Evolutionary conservation across 257 asterid species (phyloP), one percentile per base, ranked within the genome.

Genomic region (Fraxinus americana): DNA sequence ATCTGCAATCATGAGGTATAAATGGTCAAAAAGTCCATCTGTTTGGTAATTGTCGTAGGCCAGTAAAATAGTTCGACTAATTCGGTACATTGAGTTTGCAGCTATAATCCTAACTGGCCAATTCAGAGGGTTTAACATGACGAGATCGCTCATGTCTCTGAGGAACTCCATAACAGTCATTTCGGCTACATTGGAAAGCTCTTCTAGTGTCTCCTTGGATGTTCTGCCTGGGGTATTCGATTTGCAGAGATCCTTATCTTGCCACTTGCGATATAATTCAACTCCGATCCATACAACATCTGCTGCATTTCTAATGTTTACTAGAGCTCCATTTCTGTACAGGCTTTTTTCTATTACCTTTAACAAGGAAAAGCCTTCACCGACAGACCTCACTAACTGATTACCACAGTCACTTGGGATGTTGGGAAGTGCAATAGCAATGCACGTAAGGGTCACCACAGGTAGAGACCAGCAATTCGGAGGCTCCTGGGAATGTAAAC

Each of bases 371-470:
- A 73, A 50, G 36, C 77, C 45, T 73, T 73, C 77, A 5, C 45
- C n/a, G 0, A 73, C 45, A 30, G 67, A 45, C 27, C 68, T 38
- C 14, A 35, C 5, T 10, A 70, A 35, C 25, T 8, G 14, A 8
- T 70, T 16, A 25, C 12, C 30, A 1, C 3, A 0, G 1, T 70
- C 12, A 5, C 41, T 35, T 14, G n/a, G 29, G 17, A 70, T 38
- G 52, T 35, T 35, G 45, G 73, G 73, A 38, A 70, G 73, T 70
- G 73, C 48, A 70, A 70, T 70, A 13, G 50, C 45, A 1, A 70
- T 70, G 29, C 73, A 10, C 14, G 73, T 38, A 4, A 70, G 41
- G 21, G 73, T 70, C 54, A 70, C 73, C 29, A 70, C 13, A 6
- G 73, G 73, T 4, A 70, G 48, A 35, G 50, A 19, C 73, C 73